Evolutionary conservation across 768 basidiomycete species (phyloP), one percentile per base, ranked within the genome.

Genomic region (Panaeolus papilionaceus): DNA sequence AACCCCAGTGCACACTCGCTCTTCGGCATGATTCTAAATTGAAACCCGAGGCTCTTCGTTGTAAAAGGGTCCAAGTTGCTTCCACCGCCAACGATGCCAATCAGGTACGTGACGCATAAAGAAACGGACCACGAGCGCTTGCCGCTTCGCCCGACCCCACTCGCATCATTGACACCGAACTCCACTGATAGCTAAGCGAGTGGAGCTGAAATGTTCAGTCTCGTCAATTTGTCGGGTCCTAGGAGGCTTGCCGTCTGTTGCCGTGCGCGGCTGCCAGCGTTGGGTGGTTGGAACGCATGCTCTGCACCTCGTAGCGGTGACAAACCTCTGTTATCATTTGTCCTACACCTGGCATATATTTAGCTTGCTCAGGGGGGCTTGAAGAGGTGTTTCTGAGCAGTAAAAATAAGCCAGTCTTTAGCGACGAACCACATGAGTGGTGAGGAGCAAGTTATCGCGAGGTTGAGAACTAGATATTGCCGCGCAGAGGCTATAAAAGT

Each of bases 211-310:
- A 18, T 7, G 1, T 42, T 44, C 8, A 47, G 63, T 20, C 9
- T 64, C 63, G 63, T 44, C 26, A 11, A 64, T 2, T 64, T 64
- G 39, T 64, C 63, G 63, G 63, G 63, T 47, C 2, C 26, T 28
- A 16, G 20, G 62, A 42, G n/a, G n/a, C 26, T 38, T 16, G 2
- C 40, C 4, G 38, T 39, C 8, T 9, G 33, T 33, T 33, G 33
- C 33, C 33, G 33, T 33, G 33, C 12, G 18, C 20, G n/a, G 38
- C 39, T 44, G 39, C 28, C 7, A 20, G 38, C 62, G 18, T 3
- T 44, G 4, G 18, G 37, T 38, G 5, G 11, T 44, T 23, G 6
- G 18, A 42, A 64, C 4, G 10, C 14, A 47, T 23, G 20, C 4
- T 3, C 16, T 64, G 5, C 38, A 42, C 18, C 18, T 28, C 3